Evolutionary conservation across 2,329 filamentous ascomycete species (phyloP).

Genomic region (Exophiala phaeomuriformis): DNA sequence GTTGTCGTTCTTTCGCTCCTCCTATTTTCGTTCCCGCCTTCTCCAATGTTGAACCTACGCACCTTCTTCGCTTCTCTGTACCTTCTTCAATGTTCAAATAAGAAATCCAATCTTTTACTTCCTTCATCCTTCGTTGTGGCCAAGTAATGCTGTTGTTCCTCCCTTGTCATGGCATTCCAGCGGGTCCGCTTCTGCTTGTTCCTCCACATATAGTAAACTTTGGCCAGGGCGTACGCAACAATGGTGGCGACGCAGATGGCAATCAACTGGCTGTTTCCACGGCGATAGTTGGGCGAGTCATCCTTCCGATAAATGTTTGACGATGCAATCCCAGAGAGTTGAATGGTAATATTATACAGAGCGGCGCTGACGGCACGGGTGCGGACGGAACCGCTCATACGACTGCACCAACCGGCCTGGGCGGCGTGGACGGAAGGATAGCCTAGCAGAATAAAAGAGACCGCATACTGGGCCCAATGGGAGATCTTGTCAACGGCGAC

Average conservation of each 20-base stretch:
- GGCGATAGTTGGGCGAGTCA: conserved; percentile 52
- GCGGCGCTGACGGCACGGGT: conserved; percentile 44
- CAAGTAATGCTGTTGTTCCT: conserved; percentile 45
- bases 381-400: conserved; percentile 45
- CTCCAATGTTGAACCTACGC: too few relatives aligned
- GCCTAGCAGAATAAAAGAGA: conserved; percentile 38
- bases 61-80: too few relatives aligned
- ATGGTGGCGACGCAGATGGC: conserved; percentile 27
- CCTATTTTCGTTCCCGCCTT: too few relatives aligned
- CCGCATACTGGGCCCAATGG: conserved; percentile 40
- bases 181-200: conserved; percentile 32
- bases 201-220: conserved; percentile 36
- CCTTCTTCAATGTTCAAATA: conserved; percentile 34
- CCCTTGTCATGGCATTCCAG: conserved; percentile 38
- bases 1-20: too few relatives aligned
- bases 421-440: conserved; percentile 48
- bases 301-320: conserved; percentile 35
- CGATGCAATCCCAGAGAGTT: conserved; percentile 32
- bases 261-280: conserved; percentile 38
- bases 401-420: conserved; percentile 43
- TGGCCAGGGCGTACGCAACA: conserved; percentile 30
- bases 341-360: conserved; percentile 45
- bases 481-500: conserved; percentile 34
- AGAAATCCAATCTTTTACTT: conserved; percentile 50
- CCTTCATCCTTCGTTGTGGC: conserved; percentile 48